These are phyloP conservation scores for Iberis pinnata DNA, from an alignment of 345 rosid species.

Conservation along the genomic window DNA sequence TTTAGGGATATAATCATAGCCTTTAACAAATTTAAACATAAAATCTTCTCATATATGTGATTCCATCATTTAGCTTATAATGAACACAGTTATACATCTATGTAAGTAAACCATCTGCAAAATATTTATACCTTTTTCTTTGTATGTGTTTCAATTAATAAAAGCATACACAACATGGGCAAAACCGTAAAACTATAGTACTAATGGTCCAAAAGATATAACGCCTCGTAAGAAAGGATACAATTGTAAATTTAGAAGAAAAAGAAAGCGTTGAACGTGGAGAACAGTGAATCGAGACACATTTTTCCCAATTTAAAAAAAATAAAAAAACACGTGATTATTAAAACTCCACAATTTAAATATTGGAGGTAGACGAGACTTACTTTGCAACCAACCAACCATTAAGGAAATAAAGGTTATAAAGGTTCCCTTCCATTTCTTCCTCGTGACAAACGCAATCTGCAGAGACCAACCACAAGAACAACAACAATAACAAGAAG, in stretches of 20 bases:
- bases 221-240: constrained; percentile 21
- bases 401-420: neutral
- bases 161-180: neutral
- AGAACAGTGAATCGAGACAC: constrained; percentile 28
- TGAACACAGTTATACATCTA: too few relatives aligned
- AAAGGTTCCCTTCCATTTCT: constrained; percentile 20
- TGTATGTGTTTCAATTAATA: too few relatives aligned
- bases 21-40: too few relatives aligned
- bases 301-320: constrained; percentile 1
- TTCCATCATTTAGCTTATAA: too few relatives aligned
- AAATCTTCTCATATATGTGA: too few relatives aligned
- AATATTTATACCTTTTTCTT: too few relatives aligned
- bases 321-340: constrained; percentile 25
- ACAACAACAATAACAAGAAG: neutral
- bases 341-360: neutral
- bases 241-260: neutral
- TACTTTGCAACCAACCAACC: neutral
- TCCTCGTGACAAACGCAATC: constrained; percentile 28
- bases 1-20: too few relatives aligned
- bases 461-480: neutral
- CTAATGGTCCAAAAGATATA: neutral
- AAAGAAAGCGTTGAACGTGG: constrained; percentile 29
- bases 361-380: constrained; percentile 11
- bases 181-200: neutral
- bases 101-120: too few relatives aligned